phyloP scores from a whole-genome alignment of 1,139 yeast genomes.

The Pneumocystis murina region DNA sequence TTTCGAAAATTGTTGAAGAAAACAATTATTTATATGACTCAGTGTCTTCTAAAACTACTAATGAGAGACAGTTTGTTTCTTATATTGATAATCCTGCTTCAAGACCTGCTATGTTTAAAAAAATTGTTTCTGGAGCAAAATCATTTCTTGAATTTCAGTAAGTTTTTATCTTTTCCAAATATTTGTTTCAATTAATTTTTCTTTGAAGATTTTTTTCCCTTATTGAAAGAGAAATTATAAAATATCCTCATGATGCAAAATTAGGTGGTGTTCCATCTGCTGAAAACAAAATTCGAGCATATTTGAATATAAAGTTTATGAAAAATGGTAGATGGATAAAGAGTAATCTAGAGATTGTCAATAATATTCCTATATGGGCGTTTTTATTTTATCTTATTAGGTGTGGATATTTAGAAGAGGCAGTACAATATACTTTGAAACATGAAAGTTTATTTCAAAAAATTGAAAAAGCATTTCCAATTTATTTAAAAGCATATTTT shows the following conservation, averaged over 20 bases:
- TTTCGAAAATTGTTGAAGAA: slow-evolving; percentile 21
- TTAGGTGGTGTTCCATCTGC: slow-evolving; percentile 54
- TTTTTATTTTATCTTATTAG: slow-evolving; percentile 68
- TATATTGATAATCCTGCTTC: slow-evolving; percentile 21
- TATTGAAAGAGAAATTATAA: slow-evolving; percentile 56
- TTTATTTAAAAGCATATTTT: slow-evolving; percentile 59
- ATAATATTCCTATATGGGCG: slow-evolving; percentile 88
- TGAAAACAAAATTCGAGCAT: slow-evolving; percentile 54
- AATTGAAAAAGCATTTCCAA: slow-evolving; percentile 71
- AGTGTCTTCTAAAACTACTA: slow-evolving; percentile 16
- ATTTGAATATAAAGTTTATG: slow-evolving; percentile 33
- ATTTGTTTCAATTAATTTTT: neutral
- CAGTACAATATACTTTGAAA: slow-evolving; percentile 42
- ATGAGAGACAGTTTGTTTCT: slow-evolving; percentile 35
- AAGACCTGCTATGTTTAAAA: slow-evolving; percentile 22
- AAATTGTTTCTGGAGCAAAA: slow-evolving; percentile 27
- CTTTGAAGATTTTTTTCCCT: slow-evolving; percentile 40
- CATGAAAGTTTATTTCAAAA: slow-evolving; percentile 53
- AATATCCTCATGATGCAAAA: slow-evolving; percentile 40
- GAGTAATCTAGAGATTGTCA: slow-evolving; percentile 40
- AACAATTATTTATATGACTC: slow-evolving; percentile 15
- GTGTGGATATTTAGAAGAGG: slow-evolving; percentile 69
- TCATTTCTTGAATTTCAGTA: slow-evolving; percentile 50
- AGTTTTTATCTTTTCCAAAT: slow-evolving; percentile 33
- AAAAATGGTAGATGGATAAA: slow-evolving; percentile 36